phyloP scores from a whole-genome alignment of 805 yeast species.

The Lachancea quebecensis region DNA sequence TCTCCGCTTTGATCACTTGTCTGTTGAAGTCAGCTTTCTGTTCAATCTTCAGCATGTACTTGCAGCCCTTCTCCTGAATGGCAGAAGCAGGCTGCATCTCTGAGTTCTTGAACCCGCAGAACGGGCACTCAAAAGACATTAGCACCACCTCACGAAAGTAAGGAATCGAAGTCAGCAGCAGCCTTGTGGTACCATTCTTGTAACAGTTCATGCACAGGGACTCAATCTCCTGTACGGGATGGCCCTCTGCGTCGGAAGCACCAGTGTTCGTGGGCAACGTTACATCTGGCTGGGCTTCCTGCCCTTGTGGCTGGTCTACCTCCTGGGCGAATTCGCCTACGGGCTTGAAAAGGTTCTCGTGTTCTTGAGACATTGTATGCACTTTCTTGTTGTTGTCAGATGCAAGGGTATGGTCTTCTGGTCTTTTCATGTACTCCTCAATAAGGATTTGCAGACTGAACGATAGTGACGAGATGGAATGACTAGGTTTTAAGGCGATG shows the following conservation, averaged over 20 bases:
- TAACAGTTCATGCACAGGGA: slow-evolving; percentile 96
- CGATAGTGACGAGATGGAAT: too few species aligned
- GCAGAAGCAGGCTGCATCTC: slow-evolving; percentile 95
- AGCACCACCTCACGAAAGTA: slow-evolving; percentile 82
- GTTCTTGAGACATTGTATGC: slow-evolving; percentile 7
- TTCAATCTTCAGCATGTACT: slow-evolving; percentile 65
- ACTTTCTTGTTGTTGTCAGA: neutral
- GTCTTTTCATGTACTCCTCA: slow-evolving; percentile 1
- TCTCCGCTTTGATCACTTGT: slow-evolving; percentile 87
- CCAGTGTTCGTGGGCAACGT: slow-evolving; percentile 54
- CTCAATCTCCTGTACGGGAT: slow-evolving; percentile 92
- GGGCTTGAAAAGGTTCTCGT: slow-evolving; percentile 44
- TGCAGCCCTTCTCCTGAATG: slow-evolving; percentile 82
- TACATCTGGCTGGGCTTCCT: slow-evolving; percentile 29
- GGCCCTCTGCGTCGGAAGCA: slow-evolving; percentile 77
- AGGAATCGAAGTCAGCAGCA: slow-evolving; percentile 85
- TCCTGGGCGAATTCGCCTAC: slow-evolving; percentile 56
- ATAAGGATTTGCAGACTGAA: neutral
- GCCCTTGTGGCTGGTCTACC: slow-evolving; percentile 32
- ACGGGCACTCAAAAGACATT: slow-evolving; percentile 95
- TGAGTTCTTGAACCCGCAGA: slow-evolving; percentile 83
- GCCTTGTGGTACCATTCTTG: slow-evolving; percentile 72
- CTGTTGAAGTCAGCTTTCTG: slow-evolving; percentile 68
- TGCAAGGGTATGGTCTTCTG: neutral
- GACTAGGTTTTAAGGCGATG: neutral